Evolutionary conservation across 192 early-diverging fungal species (phyloP).

Genomic region (Dissophora ornata): DNA sequence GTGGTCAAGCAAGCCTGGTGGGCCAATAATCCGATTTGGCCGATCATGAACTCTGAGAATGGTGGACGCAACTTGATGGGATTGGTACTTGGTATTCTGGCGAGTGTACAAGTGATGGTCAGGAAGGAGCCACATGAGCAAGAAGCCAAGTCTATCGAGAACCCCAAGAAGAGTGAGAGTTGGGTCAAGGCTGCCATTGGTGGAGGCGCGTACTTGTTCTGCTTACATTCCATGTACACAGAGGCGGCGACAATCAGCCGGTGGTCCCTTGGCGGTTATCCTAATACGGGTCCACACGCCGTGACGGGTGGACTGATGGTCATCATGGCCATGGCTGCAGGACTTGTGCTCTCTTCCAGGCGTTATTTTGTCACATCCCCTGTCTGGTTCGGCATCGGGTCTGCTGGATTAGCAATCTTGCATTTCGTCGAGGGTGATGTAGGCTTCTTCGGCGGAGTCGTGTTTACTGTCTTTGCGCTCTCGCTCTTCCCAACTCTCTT

Average conservation of each 20-base stretch:
- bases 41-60: conserved; percentile 77
- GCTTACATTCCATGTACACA: conserved; percentile 79
- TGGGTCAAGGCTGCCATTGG: conserved; percentile 69
- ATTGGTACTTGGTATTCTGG: conserved; percentile 70
- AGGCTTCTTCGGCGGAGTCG: conserved; percentile 72
- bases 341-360: conserved; percentile 61
- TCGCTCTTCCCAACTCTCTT: conserved; percentile 72
- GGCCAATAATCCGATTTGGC: conserved; percentile 85
- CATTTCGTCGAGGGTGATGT: conserved; percentile 68
- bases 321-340: conserved; percentile 66
- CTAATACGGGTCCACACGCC: conserved; percentile 76
- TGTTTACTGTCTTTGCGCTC: conserved; percentile 69
- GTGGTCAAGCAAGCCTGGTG: conserved; percentile 80
- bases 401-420: conserved; percentile 63
- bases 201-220: conserved; percentile 74
- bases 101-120: conserved; percentile 65
- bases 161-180: conserved; percentile 25
- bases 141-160: conserved; percentile 20
- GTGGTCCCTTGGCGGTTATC: conserved; percentile 81
- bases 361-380: conserved; percentile 56
- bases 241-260: conserved; percentile 80
- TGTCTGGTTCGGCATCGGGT: conserved; percentile 71
- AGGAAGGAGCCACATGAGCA: conserved; percentile 45
- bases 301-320: conserved; percentile 78
- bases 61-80: conserved; percentile 79